Conservation (phyloP, 2,329 filamentous ascomycete genomes). For the Exophiala xenobiotica region DNA sequence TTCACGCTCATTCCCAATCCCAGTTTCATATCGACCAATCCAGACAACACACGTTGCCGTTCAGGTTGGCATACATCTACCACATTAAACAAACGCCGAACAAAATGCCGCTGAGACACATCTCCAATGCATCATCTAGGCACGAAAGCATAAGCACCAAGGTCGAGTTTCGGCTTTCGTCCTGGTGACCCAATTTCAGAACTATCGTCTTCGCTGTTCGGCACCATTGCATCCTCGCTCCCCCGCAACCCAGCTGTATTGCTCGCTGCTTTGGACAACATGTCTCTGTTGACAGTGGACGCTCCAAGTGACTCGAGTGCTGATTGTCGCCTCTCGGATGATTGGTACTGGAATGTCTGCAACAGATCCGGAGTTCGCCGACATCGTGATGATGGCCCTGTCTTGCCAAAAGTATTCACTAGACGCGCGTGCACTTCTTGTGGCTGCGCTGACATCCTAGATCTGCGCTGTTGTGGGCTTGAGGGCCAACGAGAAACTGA, state of each 20-base stretch:
- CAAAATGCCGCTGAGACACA: conserved; percentile 11
- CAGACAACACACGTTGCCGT: conserved; percentile 14
- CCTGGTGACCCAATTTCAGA: conserved; percentile 19
- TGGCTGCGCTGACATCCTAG: conserved; percentile 16
- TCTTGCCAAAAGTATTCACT: conserved; percentile 14
- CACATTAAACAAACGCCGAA: conserved; percentile 7
- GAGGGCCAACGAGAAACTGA: neutral
- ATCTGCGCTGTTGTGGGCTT: neutral
- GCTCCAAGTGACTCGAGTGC: conserved; percentile 20
- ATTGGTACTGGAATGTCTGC: conserved; percentile 21
- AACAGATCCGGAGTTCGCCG: conserved; percentile 5
- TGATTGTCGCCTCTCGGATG: conserved; percentile 13
- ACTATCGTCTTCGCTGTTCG: conserved; percentile 48
- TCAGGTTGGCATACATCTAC: neutral
- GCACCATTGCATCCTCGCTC: conserved; percentile 54
- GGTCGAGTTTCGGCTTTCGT: conserved; percentile 33
- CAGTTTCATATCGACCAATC: conserved; percentile 9
- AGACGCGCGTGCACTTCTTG: conserved; percentile 15
- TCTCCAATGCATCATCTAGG: conserved; percentile 23
- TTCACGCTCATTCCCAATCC: conserved; percentile 16
- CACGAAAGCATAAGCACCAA: conserved; percentile 41
- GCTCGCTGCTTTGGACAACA: neutral
- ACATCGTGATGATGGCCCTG: neutral
- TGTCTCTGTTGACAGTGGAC: neutral
- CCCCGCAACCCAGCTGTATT: conserved; percentile 32